Conservation (phyloP, 495 filamentous ascomycete species). For the Penicillium dipodomyicola region DNA sequence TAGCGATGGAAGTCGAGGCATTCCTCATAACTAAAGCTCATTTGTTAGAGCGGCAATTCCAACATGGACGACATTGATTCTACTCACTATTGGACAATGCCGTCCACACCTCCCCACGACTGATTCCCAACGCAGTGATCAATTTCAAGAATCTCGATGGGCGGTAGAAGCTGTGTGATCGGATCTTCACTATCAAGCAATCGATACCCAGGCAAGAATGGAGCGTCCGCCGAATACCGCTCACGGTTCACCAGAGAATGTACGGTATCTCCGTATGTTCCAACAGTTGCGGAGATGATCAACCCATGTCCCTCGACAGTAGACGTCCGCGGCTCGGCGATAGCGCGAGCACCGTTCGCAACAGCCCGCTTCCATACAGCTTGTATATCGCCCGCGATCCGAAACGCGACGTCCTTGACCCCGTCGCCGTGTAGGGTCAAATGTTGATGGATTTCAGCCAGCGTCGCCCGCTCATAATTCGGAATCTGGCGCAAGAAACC, state of each 20-base stretch:
- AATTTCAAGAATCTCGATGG: constrained; percentile 60
- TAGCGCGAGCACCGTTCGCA: constrained; percentile 55
- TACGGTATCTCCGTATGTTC: constrained; percentile 80
- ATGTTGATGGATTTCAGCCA: constrained; percentile 66
- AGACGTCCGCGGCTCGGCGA: constrained; percentile 51
- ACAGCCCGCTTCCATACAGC: constrained; percentile 66
- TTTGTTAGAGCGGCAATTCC: constrained; percentile 1
- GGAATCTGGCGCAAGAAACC: constrained; percentile 10
- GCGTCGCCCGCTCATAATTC: constrained; percentile 45
- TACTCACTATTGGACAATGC: constrained; percentile 62
- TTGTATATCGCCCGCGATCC: constrained; percentile 64
- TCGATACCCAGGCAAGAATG: constrained; percentile 73
- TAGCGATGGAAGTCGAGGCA: constrained; percentile 80
- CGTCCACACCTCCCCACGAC: constrained; percentile 71
- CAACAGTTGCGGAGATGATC: constrained; percentile 64
- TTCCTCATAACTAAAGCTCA: constrained; percentile 60
- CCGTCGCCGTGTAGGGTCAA: constrained; percentile 74
- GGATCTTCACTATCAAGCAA: constrained; percentile 36
- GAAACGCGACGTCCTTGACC: constrained; percentile 80
- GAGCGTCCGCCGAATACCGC: constrained; percentile 51
- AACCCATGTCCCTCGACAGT: constrained; percentile 44
- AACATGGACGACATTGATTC: not conserved
- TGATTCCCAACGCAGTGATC: constrained; percentile 90
- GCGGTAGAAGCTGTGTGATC: constrained; percentile 48
- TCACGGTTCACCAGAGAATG: constrained; percentile 71